Evolutionary conservation across 805 yeast genomes (phyloP), one percentile per base, ranked within the genome.

Genomic region (Teunomyces pallodes): DNA sequence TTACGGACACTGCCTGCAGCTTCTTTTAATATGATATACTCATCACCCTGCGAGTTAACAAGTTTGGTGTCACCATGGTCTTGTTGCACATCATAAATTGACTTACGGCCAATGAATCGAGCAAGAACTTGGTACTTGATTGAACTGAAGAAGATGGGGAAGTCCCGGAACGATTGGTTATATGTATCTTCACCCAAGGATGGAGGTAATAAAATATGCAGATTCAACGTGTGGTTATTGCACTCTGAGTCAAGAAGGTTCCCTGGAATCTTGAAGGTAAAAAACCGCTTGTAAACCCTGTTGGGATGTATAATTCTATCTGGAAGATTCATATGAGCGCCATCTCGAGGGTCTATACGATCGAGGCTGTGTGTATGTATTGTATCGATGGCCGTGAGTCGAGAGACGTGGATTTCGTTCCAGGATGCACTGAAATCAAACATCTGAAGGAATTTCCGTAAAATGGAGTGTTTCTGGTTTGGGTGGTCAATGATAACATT

Each of bases 341-440:
- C 59, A 47, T 70, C 74, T 1, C 54, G 12, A 0, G 70, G 60
- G 45, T 70, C 74, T 8, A 49, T 36, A 2, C 39, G 3, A n/a
- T 46, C 30, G 4, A 55, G 53, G 38, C 67, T 61, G 41, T 38
- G 41, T 5, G 45, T 29, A 38, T 42, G 43, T 8, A 60, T 51
- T 14, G 46, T 36, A 2, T 40, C 42, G 6, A 42, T 42, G 12
- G 68, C 74, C 1, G 64, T 57, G 14, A 70, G 55, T 8, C 76
- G 51, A 48, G 63, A 61, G 33, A 73, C 60, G 12, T 51, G 42
- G 2, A 61, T 73, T 45, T 67, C 65, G 49, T 77, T 74, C 70
- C 75, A 82, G 38, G 79, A 72, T 2, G 84, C 86, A 46, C 69
- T 64, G 38, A 80, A 60, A 57, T 81, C 85, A 46, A 72, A 76